These are phyloP conservation scores for Carex scoparia DNA, from an alignment of 176 grass and related monocot species.

Conservation along the genomic window DNA sequence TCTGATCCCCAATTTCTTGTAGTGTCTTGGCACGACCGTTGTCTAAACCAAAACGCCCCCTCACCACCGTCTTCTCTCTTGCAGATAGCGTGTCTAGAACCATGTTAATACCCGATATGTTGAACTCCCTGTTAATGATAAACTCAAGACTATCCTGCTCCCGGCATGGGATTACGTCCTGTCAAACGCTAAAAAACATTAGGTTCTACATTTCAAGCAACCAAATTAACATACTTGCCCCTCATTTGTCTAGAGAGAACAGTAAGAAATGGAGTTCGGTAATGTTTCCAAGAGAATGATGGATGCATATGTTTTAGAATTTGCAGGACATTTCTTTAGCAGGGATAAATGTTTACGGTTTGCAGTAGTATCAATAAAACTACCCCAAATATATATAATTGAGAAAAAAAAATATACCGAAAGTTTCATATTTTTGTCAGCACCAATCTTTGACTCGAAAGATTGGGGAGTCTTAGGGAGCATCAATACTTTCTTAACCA, in stretches of 20 bases:
- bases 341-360: not conserved
- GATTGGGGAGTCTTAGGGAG: conserved; percentile 65
- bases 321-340: not conserved
- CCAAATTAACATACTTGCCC: not conserved
- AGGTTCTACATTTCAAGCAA: not conserved
- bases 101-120: conserved; percentile 54
- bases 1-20: conserved; percentile 60
- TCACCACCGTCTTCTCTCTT: conserved; percentile 59
- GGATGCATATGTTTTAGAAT: not conserved
- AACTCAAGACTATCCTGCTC: conserved; percentile 60
- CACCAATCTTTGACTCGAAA: conserved; percentile 50
- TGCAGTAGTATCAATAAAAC: not conserved
- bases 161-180: conserved; percentile 69
- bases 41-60: conserved; percentile 67
- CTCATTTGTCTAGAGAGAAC: not conserved
- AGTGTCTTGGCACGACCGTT: conserved; percentile 61
- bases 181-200: not conserved
- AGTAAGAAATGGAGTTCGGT: not conserved
- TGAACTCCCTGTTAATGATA: conserved; percentile 53
- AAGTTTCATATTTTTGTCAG: conserved; percentile 47
- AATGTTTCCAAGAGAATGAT: not conserved
- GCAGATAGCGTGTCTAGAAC: conserved; percentile 56
- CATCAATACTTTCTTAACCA: conserved; percentile 49
- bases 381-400: not conserved
- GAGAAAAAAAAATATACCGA: conserved; percentile 39